Evolutionary conservation across 2,329 filamentous ascomycete species (phyloP).

Genomic region (Escovopsis sp.): DNA sequence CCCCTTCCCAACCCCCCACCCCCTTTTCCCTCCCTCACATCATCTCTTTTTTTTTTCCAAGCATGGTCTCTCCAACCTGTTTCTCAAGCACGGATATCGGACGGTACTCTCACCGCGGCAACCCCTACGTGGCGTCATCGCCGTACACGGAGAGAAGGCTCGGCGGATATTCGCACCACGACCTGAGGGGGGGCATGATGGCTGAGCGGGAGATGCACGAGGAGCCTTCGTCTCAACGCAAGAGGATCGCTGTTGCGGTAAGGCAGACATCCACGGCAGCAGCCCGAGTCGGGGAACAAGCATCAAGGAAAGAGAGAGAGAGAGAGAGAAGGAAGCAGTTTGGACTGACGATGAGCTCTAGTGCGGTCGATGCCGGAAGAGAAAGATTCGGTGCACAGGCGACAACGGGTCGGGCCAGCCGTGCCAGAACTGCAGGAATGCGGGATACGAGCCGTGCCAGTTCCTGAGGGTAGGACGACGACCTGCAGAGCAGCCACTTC

Average conservation of each 20-base stretch:
- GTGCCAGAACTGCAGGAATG: constrained; percentile 71
- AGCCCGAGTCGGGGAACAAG: neutral
- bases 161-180: constrained; percentile 4
- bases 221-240: constrained; percentile 32
- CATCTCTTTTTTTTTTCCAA: neutral
- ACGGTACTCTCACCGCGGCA: constrained; percentile 7
- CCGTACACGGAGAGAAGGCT: constrained; percentile 5
- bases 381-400: constrained; percentile 91
- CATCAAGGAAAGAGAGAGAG: neutral
- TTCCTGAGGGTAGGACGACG: constrained; percentile 57
- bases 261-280: constrained; percentile 13
- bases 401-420: constrained; percentile 60
- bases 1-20: no score
- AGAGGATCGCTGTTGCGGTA: constrained; percentile 46
- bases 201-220: constrained; percentile 10
- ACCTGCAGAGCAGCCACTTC: constrained; percentile 1
- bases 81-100: constrained; percentile 6
- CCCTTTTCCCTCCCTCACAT: no score
- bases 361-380: constrained; percentile 81
- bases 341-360: constrained; percentile 23
- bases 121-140: constrained; percentile 8
- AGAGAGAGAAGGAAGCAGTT: neutral
- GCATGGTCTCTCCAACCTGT: constrained; percentile 9
- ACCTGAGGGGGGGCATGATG: constrained; percentile 6
- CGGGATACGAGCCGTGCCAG: constrained; percentile 56